Base-by-base conservation (phyloP, 148 eudicot genomes). In the Chenopodium suecicum region DNA sequence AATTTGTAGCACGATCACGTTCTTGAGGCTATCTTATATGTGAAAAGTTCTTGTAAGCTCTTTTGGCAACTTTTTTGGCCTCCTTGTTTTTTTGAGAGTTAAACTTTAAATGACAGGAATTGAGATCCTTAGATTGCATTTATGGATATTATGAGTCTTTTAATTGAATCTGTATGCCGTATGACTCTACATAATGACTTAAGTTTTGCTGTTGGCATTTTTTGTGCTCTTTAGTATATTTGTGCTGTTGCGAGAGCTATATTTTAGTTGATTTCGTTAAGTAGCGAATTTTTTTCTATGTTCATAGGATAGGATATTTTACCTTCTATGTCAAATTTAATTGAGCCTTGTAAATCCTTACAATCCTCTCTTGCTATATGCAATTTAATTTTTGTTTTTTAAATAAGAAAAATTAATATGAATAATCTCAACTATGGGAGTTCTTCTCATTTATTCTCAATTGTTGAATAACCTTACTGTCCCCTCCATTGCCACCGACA, bases 1-100 rank as follows among this genome's bases (percentile, higher is more conserved):
- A 92, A 69, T 93, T 93, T 74, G 88, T 91, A 77, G 90, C 98
- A 73, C 91, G 95, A 16, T 91, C 95, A 64, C 95, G 87, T 70
- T 87, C 89, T 84, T 94, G 89, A 92, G 81, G 85, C 83, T 64
- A 58, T 64, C 54, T 80, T 74, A 64, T 75, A 70, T 22, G 22
- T 31, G 32, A 31, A 47, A 25, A 34, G 9, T 56, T 34, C 62
- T 32, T 80, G 81, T 54, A 75, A 82, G 81, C 75, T 80, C 72
- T 63, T 68, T 71, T 70, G 12, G 41, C 31, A 31, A 22, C 9
- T 34, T 44, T 81, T 65, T 75, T 70, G 75, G 32, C 14, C n/a
- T 16, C 67, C 47, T 54, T 27, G 29, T 27, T 27, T 41, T 37
- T 68, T 34, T 64, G 29, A 10, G 70, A 25, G 13, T 66, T 66